phyloP scores from a whole-genome alignment of 306 rosid genomes.

The Cicer arietinum region DNA sequence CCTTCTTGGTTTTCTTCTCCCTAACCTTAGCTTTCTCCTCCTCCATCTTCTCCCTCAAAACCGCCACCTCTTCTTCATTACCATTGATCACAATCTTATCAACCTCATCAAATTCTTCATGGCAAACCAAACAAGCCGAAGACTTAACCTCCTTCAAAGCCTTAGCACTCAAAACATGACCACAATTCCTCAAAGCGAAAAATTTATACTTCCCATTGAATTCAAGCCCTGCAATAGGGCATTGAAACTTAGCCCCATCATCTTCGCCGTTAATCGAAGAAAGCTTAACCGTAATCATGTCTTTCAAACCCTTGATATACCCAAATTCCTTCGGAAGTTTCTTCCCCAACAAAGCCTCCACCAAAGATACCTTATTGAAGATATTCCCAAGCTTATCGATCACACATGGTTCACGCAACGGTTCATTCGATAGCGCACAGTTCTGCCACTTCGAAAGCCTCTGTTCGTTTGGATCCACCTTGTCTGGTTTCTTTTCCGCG shows the following conservation, averaged over 20 bases:
- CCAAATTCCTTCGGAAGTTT: constrained; percentile 91
- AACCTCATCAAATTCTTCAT: constrained; percentile 54
- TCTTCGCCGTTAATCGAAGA: constrained; percentile 52
- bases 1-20: constrained; percentile 73
- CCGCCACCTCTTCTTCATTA: constrained; percentile 79
- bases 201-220: constrained; percentile 85
- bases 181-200: constrained; percentile 77
- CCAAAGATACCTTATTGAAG: constrained; percentile 82
- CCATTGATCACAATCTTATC: constrained; percentile 88
- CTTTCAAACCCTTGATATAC: constrained; percentile 83
- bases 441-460: constrained; percentile 86
- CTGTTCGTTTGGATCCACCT: constrained; percentile 89
- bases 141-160: constrained; percentile 90
- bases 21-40: constrained; percentile 65
- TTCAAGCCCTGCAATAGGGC: constrained; percentile 85
- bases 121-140: constrained; percentile 75
- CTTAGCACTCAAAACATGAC: constrained; percentile 89
- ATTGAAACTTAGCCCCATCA: constrained; percentile 64
- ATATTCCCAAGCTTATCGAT: constrained; percentile 81
- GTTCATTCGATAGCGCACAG: constrained; percentile 80
- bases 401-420: constrained; percentile 88
- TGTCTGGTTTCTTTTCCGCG: constrained; percentile 87
- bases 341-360: constrained; percentile 82
- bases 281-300: constrained; percentile 71
- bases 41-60: constrained; percentile 81